Evolutionary conservation across 768 basidiomycete species (phyloP).

Genomic region (Phanerochaete sordida): DNA sequence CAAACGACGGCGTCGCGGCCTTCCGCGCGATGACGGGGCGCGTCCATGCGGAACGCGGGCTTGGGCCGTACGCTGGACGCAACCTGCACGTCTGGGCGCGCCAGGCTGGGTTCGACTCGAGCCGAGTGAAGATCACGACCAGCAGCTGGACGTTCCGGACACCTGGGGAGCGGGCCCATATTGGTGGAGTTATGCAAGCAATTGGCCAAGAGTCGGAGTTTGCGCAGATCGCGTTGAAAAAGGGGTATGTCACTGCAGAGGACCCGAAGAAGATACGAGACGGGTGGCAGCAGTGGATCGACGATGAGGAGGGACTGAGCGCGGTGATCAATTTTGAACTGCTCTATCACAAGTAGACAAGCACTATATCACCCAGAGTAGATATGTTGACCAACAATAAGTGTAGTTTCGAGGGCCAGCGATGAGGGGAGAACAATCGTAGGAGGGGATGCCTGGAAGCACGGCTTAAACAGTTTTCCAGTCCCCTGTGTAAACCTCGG

Average conservation of each 20-base stretch:
- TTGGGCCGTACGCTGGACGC: slow-evolving; percentile 37
- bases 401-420: background rate
- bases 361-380: no score
- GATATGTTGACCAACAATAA: no score
- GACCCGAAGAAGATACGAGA: slow-evolving; percentile 9
- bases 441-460: background rate
- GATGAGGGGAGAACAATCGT: no score
- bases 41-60: slow-evolving; percentile 29
- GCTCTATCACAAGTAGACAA: slow-evolving; percentile 19
- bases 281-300: slow-evolving; percentile 29
- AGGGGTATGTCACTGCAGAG: slow-evolving; percentile 15
- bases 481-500: slow-evolving; percentile 25
- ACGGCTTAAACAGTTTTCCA: slow-evolving; percentile 23
- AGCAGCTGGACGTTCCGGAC: slow-evolving; percentile 35
- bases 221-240: slow-evolving; percentile 27
- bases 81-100: slow-evolving; percentile 34
- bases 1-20: slow-evolving; percentile 28
- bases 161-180: slow-evolving; percentile 34
- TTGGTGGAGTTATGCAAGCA: slow-evolving; percentile 34
- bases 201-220: slow-evolving; percentile 29
- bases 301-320: slow-evolving; percentile 33
- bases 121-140: slow-evolving; percentile 24
- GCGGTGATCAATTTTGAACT: slow-evolving; percentile 31
- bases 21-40: slow-evolving; percentile 22
- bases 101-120: slow-evolving; percentile 31